Evolutionary conservation across 345 rosid genomes (phyloP).

Genomic region (Corchorus olitorius): DNA sequence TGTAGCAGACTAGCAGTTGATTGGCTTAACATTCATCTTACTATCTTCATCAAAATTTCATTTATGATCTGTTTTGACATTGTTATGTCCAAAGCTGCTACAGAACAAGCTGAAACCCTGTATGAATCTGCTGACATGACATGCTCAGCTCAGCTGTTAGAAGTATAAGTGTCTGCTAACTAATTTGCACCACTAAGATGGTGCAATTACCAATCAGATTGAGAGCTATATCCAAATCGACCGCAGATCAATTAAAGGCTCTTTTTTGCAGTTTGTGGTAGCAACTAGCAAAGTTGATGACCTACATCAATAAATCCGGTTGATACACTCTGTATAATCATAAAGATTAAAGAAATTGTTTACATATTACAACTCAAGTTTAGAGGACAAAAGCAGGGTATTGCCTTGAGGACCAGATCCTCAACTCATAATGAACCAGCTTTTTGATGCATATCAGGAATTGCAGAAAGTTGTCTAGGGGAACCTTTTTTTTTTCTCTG

Average conservation of each 20-base stretch:
- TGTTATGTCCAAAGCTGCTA: too few relatives aligned
- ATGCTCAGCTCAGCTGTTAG: neutral
- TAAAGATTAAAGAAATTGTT: too few relatives aligned
- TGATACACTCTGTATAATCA: too few relatives aligned
- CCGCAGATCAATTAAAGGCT: neutral
- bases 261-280: neutral
- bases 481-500: neutral
- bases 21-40: too few relatives aligned
- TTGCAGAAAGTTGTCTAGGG: neutral
- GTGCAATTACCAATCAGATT: neutral
- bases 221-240: neutral
- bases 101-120: neutral
- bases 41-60: too few relatives aligned
- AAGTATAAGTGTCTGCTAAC: neutral
- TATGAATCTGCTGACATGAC: neutral
- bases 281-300: too few relatives aligned
- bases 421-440: conserved; percentile 24
- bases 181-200: neutral
- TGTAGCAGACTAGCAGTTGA: too few relatives aligned
- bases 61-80: too few relatives aligned
- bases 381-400: conserved; percentile 12
- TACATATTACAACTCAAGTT: too few relatives aligned
- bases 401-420: conserved; percentile 55
- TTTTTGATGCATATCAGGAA: neutral
- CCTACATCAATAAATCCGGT: too few relatives aligned